Percentiles rank a stretch among this genome's conserved stretches.
Evolutionary conservation across 1,284 basidiomycete species (phyloP).

Genomic region (Cronartium ribicola): DNA sequence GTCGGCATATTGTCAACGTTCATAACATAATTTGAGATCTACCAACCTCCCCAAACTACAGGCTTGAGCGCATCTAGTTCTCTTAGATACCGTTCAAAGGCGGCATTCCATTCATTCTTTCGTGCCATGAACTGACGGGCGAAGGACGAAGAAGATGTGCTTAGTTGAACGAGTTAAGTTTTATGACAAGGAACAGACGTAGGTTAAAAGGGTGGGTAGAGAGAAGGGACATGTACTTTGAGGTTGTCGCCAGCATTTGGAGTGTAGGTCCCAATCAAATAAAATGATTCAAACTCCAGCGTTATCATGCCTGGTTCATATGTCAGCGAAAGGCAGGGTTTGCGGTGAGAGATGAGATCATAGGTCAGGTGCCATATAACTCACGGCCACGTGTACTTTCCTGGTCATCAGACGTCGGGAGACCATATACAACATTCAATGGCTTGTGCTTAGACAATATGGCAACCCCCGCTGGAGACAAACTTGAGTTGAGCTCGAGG

Average conservation of each 20-base stretch:
- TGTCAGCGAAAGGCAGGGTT: neutral
- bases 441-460: constrained; percentile 38
- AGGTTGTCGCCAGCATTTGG: constrained; percentile 35
- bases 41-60: constrained; percentile 32
- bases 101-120: constrained; percentile 34
- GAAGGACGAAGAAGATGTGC: neutral
- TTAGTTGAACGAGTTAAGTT: neutral
- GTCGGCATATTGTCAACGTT: neutral
- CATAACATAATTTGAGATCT: neutral
- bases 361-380: neutral
- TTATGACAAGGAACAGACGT: neutral
- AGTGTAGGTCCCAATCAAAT: constrained; percentile 36
- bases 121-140: constrained; percentile 13
- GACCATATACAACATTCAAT: constrained; percentile 29
- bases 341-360: constrained; percentile 4
- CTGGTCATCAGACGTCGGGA: constrained; percentile 35
- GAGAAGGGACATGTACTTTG: constrained; percentile 3
- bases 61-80: constrained; percentile 30
- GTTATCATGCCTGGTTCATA: constrained; percentile 38
- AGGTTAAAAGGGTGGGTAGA: neutral
- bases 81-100: constrained; percentile 35
- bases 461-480: constrained; percentile 24
- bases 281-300: constrained; percentile 32
- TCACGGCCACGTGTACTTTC: constrained; percentile 41
- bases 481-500: neutral